phyloP scores from a whole-genome alignment of 1,139 yeast genomes.

The Yamadazyma aaseri region DNA sequence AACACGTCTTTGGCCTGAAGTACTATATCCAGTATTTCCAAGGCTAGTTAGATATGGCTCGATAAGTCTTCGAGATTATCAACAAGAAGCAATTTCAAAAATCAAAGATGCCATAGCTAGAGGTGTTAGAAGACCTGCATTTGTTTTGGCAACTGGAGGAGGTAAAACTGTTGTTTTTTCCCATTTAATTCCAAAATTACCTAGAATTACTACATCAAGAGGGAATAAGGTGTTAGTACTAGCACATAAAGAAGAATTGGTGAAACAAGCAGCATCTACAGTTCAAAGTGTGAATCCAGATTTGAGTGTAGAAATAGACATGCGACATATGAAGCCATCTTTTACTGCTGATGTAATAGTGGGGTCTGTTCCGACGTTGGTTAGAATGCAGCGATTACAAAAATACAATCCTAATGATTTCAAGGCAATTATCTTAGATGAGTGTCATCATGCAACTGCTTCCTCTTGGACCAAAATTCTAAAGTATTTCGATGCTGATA shows the following conservation, averaged over 20 bases:
- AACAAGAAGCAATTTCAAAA: conserved; percentile 61
- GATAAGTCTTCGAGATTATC: conserved; percentile 69
- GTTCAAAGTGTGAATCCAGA: conserved; percentile 51
- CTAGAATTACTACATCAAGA: conserved; percentile 19
- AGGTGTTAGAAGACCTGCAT: conserved; percentile 65
- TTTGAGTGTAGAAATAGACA: conserved; percentile 63
- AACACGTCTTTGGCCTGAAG: too few relatives aligned
- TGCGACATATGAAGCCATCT: conserved; percentile 51
- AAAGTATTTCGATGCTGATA: conserved; percentile 54
- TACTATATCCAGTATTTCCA: too few relatives aligned
- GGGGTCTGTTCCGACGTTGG: conserved; percentile 73
- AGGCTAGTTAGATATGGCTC: too few relatives aligned
- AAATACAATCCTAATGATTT: conserved; percentile 56
- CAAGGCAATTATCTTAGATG: conserved; percentile 81
- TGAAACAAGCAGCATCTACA: conserved; percentile 63
- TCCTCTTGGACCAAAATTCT: conserved; percentile 60
- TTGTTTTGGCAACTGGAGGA: conserved; percentile 91
- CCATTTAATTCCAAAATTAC: conserved; percentile 54
- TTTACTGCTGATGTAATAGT: conserved; percentile 62
- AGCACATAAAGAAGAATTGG: conserved; percentile 82
- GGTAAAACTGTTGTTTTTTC: conserved; percentile 90
- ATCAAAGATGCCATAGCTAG: conserved; percentile 50
- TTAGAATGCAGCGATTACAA: conserved; percentile 46
- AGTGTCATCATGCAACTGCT: conserved; percentile 92
- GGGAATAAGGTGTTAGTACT: conserved; percentile 62